Base-by-base conservation (phyloP, 1,139 yeast genomes). In the Pneumocystis oryctolagi region DNA sequence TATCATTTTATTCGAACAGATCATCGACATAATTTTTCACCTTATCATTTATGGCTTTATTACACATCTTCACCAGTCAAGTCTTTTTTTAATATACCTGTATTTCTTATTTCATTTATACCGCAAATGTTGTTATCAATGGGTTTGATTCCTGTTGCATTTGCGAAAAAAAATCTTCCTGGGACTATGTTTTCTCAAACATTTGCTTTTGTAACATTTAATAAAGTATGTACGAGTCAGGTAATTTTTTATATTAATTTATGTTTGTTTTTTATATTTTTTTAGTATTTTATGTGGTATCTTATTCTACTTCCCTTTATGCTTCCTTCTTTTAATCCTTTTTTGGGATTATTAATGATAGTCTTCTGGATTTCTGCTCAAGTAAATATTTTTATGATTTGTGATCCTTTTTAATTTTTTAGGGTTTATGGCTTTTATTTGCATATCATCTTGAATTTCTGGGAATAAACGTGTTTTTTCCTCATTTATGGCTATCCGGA, bases 161-260 rank as follows among this genome's bases (percentile, higher is more conserved):
- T 83, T 70, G 83, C 86, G 1, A 74, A 77, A 58, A 72, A 71
- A 20, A 82, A 84, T 65, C 70, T 86, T 35, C 73, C 83, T n/a
- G 79, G 85, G 58, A 81, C 89, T 28, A 73, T 89, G 67, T 88
- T 90, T 71, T 72, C 89, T n/a, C 97, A 90, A 73, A 92, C 98
- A 0, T 85, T 89, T 73, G 81, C 89, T 35, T 92, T 92, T 75
- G 96, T 90, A 42, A 79, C 94, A 1, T 89, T 85, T 75, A 92
- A 92, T 76, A 92, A 92, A 74, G 97, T 92, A 42, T 87, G 95
- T 70, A 92, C 98, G 0, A 88, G 96, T 0, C 94, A 85, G 71
- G 53, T 42, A 39, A 8, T 34, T 9, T 35, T 32, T 18, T 6
- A 9, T 9, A 39, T 4, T 18, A 20, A 35, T 20, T 8, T 35